Conservation (phyloP, 768 basidiomycete species). For the Tulasnella sp. region DNA sequence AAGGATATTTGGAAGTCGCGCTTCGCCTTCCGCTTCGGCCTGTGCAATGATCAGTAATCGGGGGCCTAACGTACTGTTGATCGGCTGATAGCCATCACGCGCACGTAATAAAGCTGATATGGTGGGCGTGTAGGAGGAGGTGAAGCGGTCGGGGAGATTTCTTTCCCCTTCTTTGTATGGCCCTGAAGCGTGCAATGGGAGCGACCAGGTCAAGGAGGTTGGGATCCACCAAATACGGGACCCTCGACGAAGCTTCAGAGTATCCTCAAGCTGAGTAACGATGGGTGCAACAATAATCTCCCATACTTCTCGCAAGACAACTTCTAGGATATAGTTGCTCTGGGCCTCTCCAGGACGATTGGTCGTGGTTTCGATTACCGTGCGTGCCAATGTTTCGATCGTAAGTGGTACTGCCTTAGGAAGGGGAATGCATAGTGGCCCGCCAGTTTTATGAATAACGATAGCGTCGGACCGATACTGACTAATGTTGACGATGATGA, state of each 20-base stretch:
- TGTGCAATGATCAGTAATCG: neutral
- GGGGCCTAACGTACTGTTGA: neutral
- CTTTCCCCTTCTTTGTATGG: neutral
- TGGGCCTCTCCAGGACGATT: neutral
- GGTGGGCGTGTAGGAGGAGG: neutral
- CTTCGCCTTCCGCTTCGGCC: neutral
- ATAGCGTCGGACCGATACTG: neutral
- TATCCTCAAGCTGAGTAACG: neutral
- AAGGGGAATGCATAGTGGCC: neutral
- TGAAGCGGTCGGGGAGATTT: neutral
- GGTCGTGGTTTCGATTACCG: neutral
- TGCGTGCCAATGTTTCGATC: neutral
- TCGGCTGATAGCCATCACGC: neutral
- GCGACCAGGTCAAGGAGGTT: neutral
- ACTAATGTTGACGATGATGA: neutral
- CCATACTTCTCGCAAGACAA: neutral
- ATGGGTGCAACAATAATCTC: neutral
- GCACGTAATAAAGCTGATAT: neutral
- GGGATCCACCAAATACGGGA: constrained; percentile 3
- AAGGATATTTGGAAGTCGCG: neutral
- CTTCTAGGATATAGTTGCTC: neutral
- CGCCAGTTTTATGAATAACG: neutral
- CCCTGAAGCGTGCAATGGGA: neutral
- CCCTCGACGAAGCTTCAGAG: neutral
- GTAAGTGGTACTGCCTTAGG: neutral